phyloP scores from a whole-genome alignment of 139 green algal genomes.

The Chlorella vulgaris region DNA sequence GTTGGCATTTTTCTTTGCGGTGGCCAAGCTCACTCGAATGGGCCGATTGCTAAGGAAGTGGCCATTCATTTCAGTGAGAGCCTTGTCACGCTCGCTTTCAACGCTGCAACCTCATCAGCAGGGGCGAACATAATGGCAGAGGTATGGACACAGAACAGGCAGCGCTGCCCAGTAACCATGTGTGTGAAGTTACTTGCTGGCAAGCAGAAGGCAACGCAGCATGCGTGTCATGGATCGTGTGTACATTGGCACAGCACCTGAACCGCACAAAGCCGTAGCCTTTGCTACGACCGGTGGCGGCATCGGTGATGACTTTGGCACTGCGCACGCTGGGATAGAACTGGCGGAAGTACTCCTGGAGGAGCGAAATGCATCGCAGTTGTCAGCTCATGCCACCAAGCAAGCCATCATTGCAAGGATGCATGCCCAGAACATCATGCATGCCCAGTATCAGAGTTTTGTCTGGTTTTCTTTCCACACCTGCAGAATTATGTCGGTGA shows the following conservation, averaged over 20 bases:
- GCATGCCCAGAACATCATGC: not conserved
- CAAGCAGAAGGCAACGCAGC: too few relatives aligned
- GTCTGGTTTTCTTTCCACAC: not conserved
- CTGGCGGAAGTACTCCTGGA: constrained; percentile 81
- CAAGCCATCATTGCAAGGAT: not conserved
- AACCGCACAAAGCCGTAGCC: constrained; percentile 98
- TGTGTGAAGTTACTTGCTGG: too few relatives aligned
- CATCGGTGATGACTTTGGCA: constrained; percentile 90
- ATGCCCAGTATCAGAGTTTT: not conserved
- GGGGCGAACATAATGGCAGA: too few relatives aligned
- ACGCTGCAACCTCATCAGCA: not conserved
- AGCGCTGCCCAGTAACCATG: too few relatives aligned
- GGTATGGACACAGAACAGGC: too few relatives aligned
- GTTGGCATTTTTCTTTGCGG: constrained; percentile 63
- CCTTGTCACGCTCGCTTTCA: constrained; percentile 84
- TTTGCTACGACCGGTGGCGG: constrained; percentile 81
- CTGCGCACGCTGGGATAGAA: constrained; percentile 80
- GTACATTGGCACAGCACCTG: too few relatives aligned
- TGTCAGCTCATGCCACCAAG: too few relatives aligned
- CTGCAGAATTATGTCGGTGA: constrained; percentile 86
- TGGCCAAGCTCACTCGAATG: constrained; percentile 82
- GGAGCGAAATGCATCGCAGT: not conserved
- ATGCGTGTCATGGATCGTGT: too few relatives aligned
- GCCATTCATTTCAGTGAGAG: constrained; percentile 89
- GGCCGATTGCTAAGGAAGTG: constrained; percentile 71